These are phyloP conservation scores for Cladosporium austrohemisphaericum DNA, from an alignment of 2,329 filamentous ascomycete genomes.

Conservation along the genomic window DNA sequence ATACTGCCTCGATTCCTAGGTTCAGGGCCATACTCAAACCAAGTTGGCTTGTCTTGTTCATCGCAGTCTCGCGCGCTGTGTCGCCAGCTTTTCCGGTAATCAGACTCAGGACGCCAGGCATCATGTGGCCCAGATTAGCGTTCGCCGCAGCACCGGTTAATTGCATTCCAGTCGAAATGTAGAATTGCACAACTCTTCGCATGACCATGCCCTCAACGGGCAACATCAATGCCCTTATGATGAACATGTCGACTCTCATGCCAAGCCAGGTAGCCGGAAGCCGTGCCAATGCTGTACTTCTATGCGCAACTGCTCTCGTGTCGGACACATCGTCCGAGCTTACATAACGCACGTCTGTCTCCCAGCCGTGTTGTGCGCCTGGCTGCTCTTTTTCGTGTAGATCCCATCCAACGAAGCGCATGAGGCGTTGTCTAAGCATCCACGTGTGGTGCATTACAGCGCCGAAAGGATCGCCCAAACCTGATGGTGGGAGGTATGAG, in stretches of 20 bases:
- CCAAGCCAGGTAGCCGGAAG: slow-evolving; percentile 23
- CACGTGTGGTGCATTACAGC: slow-evolving; percentile 24
- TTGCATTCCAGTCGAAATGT: slow-evolving; percentile 18
- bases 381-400: slow-evolving; percentile 13
- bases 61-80: background rate
- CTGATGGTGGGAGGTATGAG: background rate
- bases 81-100: background rate
- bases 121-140: background rate
- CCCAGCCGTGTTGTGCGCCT: background rate
- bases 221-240: slow-evolving; percentile 22
- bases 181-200: slow-evolving; percentile 21
- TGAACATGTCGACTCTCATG: slow-evolving; percentile 21
- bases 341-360: slow-evolving; percentile 2
- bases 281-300: slow-evolving; percentile 22
- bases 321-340: background rate
- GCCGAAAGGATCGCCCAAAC: slow-evolving; percentile 21
- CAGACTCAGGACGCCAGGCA: background rate
- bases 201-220: slow-evolving; percentile 26
- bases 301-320: background rate
- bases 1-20: slow-evolving; percentile 17
- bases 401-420: slow-evolving; percentile 25
- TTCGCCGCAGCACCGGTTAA: slow-evolving; percentile 1
- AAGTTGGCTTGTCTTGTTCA: slow-evolving; percentile 19
- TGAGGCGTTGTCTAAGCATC: slow-evolving; percentile 16
- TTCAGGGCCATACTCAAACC: slow-evolving; percentile 24